These are phyloP conservation scores for Xylaria hypoxylon DNA, from an alignment of 2,329 filamentous ascomycete species.

Conservation along the genomic window DNA sequence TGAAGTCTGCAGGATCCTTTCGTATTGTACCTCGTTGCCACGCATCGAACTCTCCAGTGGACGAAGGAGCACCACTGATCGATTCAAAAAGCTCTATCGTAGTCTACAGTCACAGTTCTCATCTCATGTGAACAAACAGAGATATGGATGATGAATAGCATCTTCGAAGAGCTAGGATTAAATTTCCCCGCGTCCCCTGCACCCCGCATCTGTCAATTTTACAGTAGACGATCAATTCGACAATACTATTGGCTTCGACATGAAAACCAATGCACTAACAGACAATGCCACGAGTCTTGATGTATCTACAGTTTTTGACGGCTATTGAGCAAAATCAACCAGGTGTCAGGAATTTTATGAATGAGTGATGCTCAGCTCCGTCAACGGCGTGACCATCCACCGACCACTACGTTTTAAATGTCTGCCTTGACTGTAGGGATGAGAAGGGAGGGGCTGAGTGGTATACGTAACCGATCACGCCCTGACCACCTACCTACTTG, in stretches of 20 bases:
- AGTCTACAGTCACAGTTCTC: no score
- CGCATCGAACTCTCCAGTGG: no score
- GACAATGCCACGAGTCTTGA: background rate
- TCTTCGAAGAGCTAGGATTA: background rate
- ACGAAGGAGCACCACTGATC: no score
- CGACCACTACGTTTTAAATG: slow-evolving; percentile 7
- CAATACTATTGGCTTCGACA: background rate
- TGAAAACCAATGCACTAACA: no score
- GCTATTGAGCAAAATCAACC: background rate
- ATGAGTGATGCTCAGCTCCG: background rate
- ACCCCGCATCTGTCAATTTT: slow-evolving; percentile 5
- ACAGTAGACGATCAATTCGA: background rate
- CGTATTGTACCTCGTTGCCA: no score
- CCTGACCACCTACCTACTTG: slow-evolving; percentile 7
- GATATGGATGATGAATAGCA: no score
- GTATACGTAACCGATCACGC: slow-evolving; percentile 20
- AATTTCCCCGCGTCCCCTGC: slow-evolving; percentile 8
- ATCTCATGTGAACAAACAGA: no score
- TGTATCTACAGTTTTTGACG: background rate
- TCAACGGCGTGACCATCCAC: background rate
- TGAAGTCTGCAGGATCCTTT: no score
- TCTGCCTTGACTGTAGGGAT: slow-evolving; percentile 28
- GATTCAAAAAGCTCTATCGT: no score
- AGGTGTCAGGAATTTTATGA: background rate
- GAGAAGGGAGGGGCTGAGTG: slow-evolving; percentile 29